Evolutionary conservation across 2,329 filamentous ascomycete genomes (phyloP).

Genomic region (Nemania bipapillata): DNA sequence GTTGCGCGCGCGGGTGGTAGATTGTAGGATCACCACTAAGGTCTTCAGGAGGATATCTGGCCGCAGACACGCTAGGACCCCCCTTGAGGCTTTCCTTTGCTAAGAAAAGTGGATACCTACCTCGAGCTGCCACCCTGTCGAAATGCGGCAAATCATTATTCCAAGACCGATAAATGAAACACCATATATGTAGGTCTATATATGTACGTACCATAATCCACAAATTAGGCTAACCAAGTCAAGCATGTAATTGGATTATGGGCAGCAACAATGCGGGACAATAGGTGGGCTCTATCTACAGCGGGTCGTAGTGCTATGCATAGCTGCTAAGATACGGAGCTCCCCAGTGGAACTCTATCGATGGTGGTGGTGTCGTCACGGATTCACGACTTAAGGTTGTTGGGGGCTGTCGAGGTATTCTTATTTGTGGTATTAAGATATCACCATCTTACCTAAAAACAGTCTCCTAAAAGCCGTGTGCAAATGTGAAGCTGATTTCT

Average conservation of each 20-base stretch:
- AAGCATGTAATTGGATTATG: neutral
- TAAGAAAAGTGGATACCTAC: neutral
- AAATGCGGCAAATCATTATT: conserved; percentile 36
- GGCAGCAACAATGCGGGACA: neutral
- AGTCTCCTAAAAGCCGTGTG: neutral
- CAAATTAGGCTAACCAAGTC: neutral
- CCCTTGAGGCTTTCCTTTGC: neutral
- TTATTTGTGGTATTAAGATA: conserved; percentile 20
- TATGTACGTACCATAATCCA: neutral
- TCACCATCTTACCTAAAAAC: neutral
- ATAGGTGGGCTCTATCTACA: neutral
- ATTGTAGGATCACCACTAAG: conserved; percentile 36
- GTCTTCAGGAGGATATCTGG: conserved; percentile 43
- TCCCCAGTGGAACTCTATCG: conserved; percentile 20
- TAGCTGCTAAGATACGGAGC: conserved; percentile 13
- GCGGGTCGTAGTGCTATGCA: neutral
- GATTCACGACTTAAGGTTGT: neutral
- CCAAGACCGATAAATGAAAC: conserved; percentile 18
- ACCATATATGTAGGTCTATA: no score
- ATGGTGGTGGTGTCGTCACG: conserved; percentile 34
- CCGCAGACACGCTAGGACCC: conserved; percentile 34
- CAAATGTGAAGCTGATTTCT: conserved; percentile 1
- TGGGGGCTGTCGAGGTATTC: neutral
- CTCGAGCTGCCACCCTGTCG: conserved; percentile 34
- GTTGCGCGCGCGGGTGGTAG: conserved; percentile 44